Percentiles rank a stretch among this genome's conserved stretches.
Conservation (phyloP, 306 rosid species). For the Macrotyloma uniflorum region DNA sequence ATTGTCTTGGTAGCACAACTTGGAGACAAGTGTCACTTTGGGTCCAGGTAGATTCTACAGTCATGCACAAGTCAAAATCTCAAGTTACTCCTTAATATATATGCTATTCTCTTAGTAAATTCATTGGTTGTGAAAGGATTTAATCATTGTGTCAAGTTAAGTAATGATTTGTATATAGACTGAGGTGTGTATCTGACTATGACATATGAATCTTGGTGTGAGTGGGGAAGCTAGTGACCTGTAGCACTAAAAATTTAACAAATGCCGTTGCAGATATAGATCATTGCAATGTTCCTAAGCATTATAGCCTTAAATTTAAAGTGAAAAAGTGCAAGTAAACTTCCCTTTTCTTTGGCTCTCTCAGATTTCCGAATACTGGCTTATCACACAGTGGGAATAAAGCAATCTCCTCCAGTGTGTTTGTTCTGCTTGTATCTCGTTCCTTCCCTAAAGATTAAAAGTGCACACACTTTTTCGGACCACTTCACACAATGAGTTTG, state of each 20-base stretch:
- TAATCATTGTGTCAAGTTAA: no score
- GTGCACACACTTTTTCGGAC: conserved; percentile 3
- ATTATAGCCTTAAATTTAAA: conserved; percentile 14
- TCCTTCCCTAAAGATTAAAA: conserved; percentile 2
- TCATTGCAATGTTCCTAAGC: conserved; percentile 25
- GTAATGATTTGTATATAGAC: no score
- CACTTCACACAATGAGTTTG: not conserved
- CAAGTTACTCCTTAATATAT: not conserved
- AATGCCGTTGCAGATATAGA: conserved; percentile 33
- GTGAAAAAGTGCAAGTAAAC: not conserved
- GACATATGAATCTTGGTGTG: not conserved
- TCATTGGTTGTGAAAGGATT: no score
- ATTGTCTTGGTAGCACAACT: not conserved
- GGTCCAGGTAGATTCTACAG: conserved; percentile 11
- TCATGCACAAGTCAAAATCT: not conserved
- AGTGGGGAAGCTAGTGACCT: not conserved
- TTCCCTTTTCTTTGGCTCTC: not conserved
- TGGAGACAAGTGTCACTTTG: not conserved
- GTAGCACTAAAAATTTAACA: not conserved
- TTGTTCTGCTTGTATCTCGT: not conserved
- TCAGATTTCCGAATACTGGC: conserved; percentile 1
- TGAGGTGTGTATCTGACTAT: not conserved
- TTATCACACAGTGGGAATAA: not conserved
- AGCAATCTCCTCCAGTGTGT: not conserved
- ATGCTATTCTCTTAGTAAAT: not conserved